Evolutionary conservation across 306 rosid genomes (phyloP), one percentile per base, ranked within the genome.

Genomic region (Mucuna pruriens): DNA sequence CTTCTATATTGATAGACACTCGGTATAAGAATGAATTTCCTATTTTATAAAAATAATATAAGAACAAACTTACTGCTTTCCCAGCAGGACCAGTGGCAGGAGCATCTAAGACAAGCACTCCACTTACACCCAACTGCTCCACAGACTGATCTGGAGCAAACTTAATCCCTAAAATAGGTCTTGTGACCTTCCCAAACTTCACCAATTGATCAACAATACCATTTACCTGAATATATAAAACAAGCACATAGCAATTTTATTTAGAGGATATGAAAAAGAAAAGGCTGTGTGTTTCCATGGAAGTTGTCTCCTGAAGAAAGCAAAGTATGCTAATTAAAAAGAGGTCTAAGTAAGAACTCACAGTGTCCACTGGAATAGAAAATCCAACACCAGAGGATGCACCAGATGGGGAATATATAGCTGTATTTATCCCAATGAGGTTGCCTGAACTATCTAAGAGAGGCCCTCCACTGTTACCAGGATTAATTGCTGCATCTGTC

Each of bases 401-500:
- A 75, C 99, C 99, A 0, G 98, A 93, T 16, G 99, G 98, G 23
- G 99, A 96, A 85, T 96, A 96, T 86, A 96, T 93, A 7, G 99
- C 99, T 12, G 98, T 96, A 79, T 96, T 96, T 80, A 96, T 93
- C 60, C 99, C 99, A 6, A 96, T 96, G 76, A 96, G 98, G 81
- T 79, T 96, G 64, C 98, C 99, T 2, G 99, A 72, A 87, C 99
- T 96, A 85, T 96, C 99, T 40, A 96, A 90, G 76, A 96, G 99
- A 54, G 99, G 99, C 13, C 99, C 99, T 63, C 99, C 99, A 78
- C 99, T 96, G 77, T 96, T 96, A 25, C 99, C 99, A 2, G 99
- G 99, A 83, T 96, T 96, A 84, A 96, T 96, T 55, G 99, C 99
- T 83, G 99, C 99, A 90, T 93, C 99, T n/a, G 97, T 96, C 88